Evolutionary conservation across 306 rosid species (phyloP).

Genomic region (Fragaria nilgerrensis): DNA sequence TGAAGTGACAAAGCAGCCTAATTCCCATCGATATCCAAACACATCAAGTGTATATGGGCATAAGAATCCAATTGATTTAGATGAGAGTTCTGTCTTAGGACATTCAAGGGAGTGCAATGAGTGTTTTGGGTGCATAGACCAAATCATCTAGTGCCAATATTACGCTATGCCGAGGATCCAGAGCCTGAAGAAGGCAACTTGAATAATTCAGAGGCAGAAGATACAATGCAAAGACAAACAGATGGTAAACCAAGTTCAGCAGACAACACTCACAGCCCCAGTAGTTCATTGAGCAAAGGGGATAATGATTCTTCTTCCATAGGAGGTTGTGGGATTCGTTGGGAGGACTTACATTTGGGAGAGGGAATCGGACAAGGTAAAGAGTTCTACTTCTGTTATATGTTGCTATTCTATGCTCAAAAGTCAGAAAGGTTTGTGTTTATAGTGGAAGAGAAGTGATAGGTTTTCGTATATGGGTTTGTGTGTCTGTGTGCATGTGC

Average conservation of each 20-base stretch:
- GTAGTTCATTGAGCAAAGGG: conserved; percentile 51
- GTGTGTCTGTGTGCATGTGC: too few species aligned
- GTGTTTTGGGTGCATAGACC: conserved; percentile 28
- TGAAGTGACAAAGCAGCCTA: conserved; percentile 24
- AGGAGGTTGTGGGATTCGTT: conserved; percentile 48
- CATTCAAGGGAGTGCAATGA: conserved; percentile 37
- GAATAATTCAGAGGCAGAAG: conserved; percentile 29
- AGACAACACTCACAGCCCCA: conserved; percentile 29
- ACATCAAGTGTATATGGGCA: conserved; percentile 20
- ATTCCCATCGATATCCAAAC: conserved; percentile 28
- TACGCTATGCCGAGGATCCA: conserved; percentile 24
- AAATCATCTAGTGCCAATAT: conserved; percentile 24
- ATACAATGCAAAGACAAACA: conserved; percentile 38
- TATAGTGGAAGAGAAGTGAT: not conserved
- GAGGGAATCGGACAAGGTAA: conserved; percentile 77
- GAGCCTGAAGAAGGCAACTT: conserved; percentile 38
- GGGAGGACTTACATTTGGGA: conserved; percentile 63
- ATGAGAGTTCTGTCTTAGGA: conserved; percentile 25
- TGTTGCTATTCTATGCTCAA: not conserved
- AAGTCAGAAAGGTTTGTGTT: not conserved
- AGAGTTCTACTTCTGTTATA: not conserved
- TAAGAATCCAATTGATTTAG: conserved; percentile 20
- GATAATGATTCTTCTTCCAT: conserved; percentile 43
- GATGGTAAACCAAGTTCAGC: conserved; percentile 34
- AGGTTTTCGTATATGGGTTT: not conserved